These are phyloP conservation scores for Dendrothele bispora DNA, from an alignment of 768 basidiomycete species.

Conservation along the genomic window DNA sequence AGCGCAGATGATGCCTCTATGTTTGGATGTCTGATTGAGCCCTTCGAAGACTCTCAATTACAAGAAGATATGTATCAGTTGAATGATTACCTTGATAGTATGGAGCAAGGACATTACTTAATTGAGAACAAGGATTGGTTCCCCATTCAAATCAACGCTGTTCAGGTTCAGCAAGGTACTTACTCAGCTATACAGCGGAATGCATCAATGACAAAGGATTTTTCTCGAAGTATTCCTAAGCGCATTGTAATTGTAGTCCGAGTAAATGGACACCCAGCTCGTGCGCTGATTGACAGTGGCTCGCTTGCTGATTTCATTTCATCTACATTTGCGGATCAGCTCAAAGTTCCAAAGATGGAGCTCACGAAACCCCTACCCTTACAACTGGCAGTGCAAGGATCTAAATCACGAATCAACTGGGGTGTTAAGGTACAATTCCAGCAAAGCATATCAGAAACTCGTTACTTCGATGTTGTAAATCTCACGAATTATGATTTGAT, in stretches of 20 bases:
- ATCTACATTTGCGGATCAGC: conserved; percentile 17
- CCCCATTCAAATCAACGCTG: not conserved
- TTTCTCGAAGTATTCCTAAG: not conserved
- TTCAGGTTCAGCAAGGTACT: not conserved
- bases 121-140: too few relatives aligned
- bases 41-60: too few relatives aligned
- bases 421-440: conserved; percentile 5
- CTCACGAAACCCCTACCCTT: conserved; percentile 23
- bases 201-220: conserved; percentile 18
- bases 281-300: conserved; percentile 17
- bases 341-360: conserved; percentile 11
- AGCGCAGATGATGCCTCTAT: too few relatives aligned
- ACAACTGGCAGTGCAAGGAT: conserved; percentile 29
- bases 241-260: conserved; percentile 1
- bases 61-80: too few relatives aligned
- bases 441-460: conserved; percentile 8
- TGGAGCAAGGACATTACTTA: not conserved
- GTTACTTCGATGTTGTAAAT: conserved; percentile 37
- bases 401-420: conserved; percentile 22
- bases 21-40: too few relatives aligned
- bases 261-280: not conserved
- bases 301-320: conserved; percentile 32
- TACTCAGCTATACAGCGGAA: conserved; percentile 21
- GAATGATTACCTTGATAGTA: not conserved
- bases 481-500: conserved; percentile 38